Percentiles rank a stretch among this genome's conserved stretches.
phyloP scores from a whole-genome alignment of 176 grass and related monocot species.

The Cenchrus fungigraminus region DNA sequence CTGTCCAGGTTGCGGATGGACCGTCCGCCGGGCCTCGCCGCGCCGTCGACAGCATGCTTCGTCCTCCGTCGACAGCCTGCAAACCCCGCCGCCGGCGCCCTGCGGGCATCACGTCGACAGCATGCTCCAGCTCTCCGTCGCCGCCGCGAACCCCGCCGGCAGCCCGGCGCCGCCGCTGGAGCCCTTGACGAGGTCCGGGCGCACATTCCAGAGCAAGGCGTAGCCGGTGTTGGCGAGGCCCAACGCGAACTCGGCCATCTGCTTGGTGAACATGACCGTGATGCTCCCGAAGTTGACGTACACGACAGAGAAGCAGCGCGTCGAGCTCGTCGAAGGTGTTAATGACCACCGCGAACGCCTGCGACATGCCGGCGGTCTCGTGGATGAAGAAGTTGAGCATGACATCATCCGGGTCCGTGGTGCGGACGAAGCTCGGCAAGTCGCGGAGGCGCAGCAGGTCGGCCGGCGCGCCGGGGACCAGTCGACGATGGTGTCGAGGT shows the following conservation, averaged over 20 bases:
- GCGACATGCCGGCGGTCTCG: constrained; percentile 43
- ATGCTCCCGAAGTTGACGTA: constrained; percentile 72
- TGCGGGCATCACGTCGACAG: no score
- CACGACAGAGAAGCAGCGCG: constrained; percentile 38
- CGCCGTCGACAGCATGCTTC: neutral
- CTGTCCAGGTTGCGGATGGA: no score
- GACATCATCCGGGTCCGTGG: no score
- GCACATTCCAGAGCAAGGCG: constrained; percentile 57
- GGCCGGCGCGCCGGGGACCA: no score
- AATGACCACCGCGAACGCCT: constrained; percentile 46
- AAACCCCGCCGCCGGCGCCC: neutral
- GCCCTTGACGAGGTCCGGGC: constrained; percentile 48
- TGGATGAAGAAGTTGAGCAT: constrained; percentile 47
- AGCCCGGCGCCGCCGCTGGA: no score
- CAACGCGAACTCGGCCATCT: constrained; percentile 62
- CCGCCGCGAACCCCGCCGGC: no score
- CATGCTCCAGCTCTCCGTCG: no score
- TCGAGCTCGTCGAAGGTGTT: constrained; percentile 59
- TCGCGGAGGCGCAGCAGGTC: no score
- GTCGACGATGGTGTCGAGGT: no score
- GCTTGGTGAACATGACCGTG: constrained; percentile 46
- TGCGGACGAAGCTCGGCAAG: no score
- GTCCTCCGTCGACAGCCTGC: no score
- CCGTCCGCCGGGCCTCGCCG: no score
- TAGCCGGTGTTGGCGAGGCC: constrained; percentile 50